Evolutionary conservation across 140 eudicot genomes (phyloP).

Genomic region (Anethum foeniculum): DNA sequence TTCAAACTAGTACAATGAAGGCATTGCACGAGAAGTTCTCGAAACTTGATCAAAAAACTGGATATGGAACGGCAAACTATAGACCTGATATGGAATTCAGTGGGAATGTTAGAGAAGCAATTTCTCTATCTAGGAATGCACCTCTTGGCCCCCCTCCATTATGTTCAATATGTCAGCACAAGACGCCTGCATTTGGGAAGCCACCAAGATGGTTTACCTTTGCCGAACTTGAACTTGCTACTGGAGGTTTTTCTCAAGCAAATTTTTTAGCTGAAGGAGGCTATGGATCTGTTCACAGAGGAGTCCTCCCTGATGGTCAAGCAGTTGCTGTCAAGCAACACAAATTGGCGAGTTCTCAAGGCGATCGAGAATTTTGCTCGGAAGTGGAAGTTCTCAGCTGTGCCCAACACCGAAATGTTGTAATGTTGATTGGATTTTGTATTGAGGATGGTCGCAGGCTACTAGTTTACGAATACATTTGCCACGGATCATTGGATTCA

Average conservation of each 20-base stretch:
- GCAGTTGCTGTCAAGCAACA: conserved; percentile 13
- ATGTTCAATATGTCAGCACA: conserved; percentile 94
- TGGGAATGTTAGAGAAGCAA: conserved; percentile 74
- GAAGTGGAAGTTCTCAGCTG: conserved; percentile 17
- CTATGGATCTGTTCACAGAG: conserved; percentile 12
- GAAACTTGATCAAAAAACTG: conserved; percentile 52
- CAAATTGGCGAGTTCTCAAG: conserved; percentile 12
- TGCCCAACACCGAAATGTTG: conserved; percentile 13
- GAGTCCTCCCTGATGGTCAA: conserved; percentile 15
- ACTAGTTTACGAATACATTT: conserved; percentile 12
- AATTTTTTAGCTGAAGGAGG: conserved; percentile 49
- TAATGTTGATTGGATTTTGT: conserved; percentile 13
- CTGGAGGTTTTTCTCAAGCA: conserved; percentile 82
- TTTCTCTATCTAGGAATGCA: conserved; percentile 57
- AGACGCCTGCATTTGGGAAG: conserved; percentile 90
- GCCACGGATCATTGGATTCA: conserved; percentile 13
- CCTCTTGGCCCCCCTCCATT: conserved; percentile 91
- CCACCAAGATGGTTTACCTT: conserved; percentile 90
- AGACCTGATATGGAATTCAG: conserved; percentile 53
- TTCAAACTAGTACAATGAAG: conserved; percentile 39
- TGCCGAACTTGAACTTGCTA: conserved; percentile 92
- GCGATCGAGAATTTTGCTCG: conserved; percentile 11
- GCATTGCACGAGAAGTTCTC: conserved; percentile 46
- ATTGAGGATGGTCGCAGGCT: conserved; percentile 7
- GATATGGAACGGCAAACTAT: conserved; percentile 37